Conservation (phyloP, 495 filamentous ascomycete genomes). For the Apodospora peruviana region DNA sequence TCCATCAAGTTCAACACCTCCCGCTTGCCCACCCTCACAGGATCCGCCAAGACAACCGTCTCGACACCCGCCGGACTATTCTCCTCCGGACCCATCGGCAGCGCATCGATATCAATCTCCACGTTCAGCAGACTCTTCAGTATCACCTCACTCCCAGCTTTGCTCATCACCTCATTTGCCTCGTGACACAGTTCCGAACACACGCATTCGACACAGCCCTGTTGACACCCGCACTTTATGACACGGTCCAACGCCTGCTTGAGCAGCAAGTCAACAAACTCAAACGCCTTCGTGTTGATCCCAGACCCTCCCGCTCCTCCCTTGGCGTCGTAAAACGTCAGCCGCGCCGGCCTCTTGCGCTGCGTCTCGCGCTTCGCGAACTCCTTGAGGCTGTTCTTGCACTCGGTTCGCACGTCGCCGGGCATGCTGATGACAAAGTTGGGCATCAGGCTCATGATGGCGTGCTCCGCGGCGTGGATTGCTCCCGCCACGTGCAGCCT, state of each 20-base stretch:
- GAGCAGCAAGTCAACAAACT: constrained; percentile 78
- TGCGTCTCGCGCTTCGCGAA: constrained; percentile 57
- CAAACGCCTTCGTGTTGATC: constrained; percentile 86
- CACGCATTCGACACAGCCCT: constrained; percentile 84
- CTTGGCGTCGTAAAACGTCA: constrained; percentile 94
- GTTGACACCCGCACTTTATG: constrained; percentile 58
- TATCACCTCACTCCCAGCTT: constrained; percentile 78
- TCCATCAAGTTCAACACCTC: too few species aligned
- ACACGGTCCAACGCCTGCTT: constrained; percentile 74
- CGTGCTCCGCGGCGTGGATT: constrained; percentile 93
- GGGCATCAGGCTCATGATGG: constrained; percentile 77
- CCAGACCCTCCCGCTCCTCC: constrained; percentile 79
- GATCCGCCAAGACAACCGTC: constrained; percentile 70
- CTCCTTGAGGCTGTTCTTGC: constrained; percentile 72
- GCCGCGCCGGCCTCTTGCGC: constrained; percentile 79
- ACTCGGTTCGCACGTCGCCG: constrained; percentile 88
- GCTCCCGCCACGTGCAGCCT: constrained; percentile 79
- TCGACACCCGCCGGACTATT: constrained; percentile 64
- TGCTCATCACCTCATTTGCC: constrained; percentile 88
- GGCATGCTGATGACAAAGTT: constrained; percentile 83
- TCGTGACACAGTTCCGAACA: constrained; percentile 82
- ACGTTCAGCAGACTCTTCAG: constrained; percentile 66
- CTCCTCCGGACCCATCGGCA: constrained; percentile 78
- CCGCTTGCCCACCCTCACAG: constrained; percentile 46
- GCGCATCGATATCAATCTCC: constrained; percentile 67